Percentiles rank a stretch among this genome's conserved stretches.
Evolutionary conservation across 345 rosid species (phyloP).

Genomic region (Moringa oleifera): DNA sequence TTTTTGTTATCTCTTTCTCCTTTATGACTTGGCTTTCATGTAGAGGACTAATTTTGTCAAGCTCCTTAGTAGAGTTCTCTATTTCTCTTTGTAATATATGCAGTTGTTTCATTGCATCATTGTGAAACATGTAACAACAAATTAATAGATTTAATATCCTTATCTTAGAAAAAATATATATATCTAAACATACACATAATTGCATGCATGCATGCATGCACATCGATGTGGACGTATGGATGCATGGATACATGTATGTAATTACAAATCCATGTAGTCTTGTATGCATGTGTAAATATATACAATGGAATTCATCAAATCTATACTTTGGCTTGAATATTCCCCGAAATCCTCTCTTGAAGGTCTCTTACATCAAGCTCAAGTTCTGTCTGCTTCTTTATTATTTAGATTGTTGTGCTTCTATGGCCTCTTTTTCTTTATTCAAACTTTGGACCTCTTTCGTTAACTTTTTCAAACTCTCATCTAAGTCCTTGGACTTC

Average conservation of each 20-base stretch:
- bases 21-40: constrained; percentile 51
- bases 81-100: constrained; percentile 56
- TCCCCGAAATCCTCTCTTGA: constrained; percentile 66
- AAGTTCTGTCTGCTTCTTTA: constrained; percentile 75
- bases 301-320: constrained; percentile 7
- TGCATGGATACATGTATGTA: too few species aligned
- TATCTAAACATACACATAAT: not conserved
- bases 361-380: constrained; percentile 88
- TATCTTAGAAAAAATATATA: not conserved
- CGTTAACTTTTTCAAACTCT: constrained; percentile 54
- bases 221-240: too few species aligned
- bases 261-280: too few species aligned
- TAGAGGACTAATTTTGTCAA: constrained; percentile 60
- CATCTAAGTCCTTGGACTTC: constrained; percentile 66
- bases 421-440: constrained; percentile 74
- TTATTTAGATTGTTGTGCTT: constrained; percentile 62
- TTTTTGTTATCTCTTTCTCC: constrained; percentile 76
- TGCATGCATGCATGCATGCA: not conserved
- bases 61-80: constrained; percentile 67
- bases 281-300: too few species aligned
- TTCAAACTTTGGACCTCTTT: constrained; percentile 69
- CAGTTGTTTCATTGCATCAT: constrained; percentile 73
- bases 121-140: constrained; percentile 48
- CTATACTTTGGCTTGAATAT: constrained; percentile 67
- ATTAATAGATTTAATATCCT: constrained; percentile 15